phyloP scores from a whole-genome alignment of 2,329 filamentous ascomycete genomes.

The Colletotrichum sp. region DNA sequence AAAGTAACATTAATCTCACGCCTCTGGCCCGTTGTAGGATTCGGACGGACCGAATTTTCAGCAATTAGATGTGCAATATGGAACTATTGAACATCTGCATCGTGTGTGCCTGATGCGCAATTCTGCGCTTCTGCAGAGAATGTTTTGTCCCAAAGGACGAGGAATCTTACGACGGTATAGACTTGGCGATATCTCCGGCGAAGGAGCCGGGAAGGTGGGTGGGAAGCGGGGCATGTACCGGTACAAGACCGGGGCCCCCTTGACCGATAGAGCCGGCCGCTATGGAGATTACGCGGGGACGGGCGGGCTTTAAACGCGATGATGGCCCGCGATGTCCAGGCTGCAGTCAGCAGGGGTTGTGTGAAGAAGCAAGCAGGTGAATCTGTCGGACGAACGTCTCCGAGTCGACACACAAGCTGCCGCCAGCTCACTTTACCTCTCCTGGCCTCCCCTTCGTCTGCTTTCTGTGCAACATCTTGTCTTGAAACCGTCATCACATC shows the following conservation, averaged over 20 bases:
- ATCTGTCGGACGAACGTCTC: not conserved
- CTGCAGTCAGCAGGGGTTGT: not conserved
- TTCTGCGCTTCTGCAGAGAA: not conserved
- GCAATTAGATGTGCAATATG: not conserved
- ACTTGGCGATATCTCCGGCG: not conserved
- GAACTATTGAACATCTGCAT: not conserved
- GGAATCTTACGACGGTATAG: not conserved
- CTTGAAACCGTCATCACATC: not conserved
- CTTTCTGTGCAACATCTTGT: not conserved
- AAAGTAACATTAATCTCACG: not conserved
- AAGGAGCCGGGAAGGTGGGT: not conserved
- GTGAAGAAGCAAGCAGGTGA: not conserved
- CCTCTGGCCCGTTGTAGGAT: not conserved
- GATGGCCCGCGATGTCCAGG: not conserved
- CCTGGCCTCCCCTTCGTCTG: not conserved
- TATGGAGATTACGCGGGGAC: not conserved
- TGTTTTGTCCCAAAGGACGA: not conserved
- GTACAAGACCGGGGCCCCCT: not conserved
- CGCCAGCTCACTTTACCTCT: not conserved
- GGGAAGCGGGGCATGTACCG: slow-evolving; percentile 23
- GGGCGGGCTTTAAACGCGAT: not conserved
- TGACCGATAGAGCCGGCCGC: not conserved
- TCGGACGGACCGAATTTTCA: not conserved
- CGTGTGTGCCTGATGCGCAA: not conserved
- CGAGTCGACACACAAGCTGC: not conserved